Base-by-base conservation (phyloP, 2,329 filamentous ascomycete species). In the Colletotrichum caudatum region DNA sequence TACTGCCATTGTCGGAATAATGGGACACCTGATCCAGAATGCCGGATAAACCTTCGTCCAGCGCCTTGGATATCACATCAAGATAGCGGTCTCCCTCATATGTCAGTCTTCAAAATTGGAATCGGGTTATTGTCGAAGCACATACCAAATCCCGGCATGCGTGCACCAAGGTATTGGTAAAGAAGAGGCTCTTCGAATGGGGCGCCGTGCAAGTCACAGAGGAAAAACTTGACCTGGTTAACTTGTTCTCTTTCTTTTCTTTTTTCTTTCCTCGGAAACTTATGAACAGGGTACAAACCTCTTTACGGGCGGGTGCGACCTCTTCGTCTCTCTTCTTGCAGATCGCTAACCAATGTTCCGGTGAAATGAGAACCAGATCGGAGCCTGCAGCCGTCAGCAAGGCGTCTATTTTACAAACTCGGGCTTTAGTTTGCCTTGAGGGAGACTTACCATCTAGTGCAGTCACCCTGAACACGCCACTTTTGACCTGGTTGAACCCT, bases 261-360 rank as follows among this genome's bases (percentile, higher is more conserved):
- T 29, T 29, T 29, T 29, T 29, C 26, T 29, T 9, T 12, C 39
- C n/a, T 8, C 6, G 14, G 1, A 9, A 11, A 64, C 4, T 5
- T 39, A 11, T 18, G 20, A 14, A 20, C 20, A 6, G 0, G 6
- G 0, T n/a, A 41, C 64, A 46, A 18, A 71, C 65, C 53, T 69
- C 65, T 35, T 64, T 71, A 11, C 51, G 69, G 23, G 69, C 69
- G 12, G 69, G 59, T 6, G 64, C 53, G 6, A 71, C 59, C 35
- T 69, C 69, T 6, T 71, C 69, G 16, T 71, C 69, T 26, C 60
- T 71, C 65, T 71, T 71, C 33, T 71, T 71, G 46, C 65, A 69
- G 3, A 69, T 53, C 8, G 69, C 59, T 16, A 71, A 12, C 69
- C 59, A 71, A 26, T 71, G 44, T 18, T 69, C 59, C 6, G 69